Percentiles rank a stretch among this genome's conserved stretches.
Evolutionary conservation across 495 filamentous ascomycete species (phyloP).

Genomic region (Aspergillus ellipticus): DNA sequence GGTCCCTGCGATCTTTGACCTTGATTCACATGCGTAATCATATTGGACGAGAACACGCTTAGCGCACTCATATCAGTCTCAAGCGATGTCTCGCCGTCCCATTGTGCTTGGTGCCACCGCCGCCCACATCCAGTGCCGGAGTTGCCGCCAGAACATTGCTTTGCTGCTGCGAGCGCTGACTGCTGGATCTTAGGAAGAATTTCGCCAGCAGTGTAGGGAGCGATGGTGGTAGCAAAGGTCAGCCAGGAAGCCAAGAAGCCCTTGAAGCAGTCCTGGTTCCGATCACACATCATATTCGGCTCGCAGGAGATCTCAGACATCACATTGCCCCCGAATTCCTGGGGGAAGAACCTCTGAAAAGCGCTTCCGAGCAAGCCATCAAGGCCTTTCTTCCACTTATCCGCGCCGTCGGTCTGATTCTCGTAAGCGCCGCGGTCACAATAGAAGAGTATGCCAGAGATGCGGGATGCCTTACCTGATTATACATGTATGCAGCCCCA

Average conservation of each 20-base stretch:
- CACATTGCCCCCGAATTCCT: conserved; percentile 47
- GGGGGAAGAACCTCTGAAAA: conserved; percentile 49
- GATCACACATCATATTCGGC: conserved; percentile 57
- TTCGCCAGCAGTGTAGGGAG: conserved; percentile 53
- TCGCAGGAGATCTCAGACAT: conserved; percentile 73
- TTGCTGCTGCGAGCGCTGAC: conserved; percentile 58
- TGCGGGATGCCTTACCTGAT: conserved; percentile 44
- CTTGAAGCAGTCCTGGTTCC: conserved; percentile 72
- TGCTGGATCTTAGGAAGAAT: conserved; percentile 55
- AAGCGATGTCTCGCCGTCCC: conserved; percentile 47
- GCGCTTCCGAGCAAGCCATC: conserved; percentile 54
- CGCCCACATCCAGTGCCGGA: conserved; percentile 49
- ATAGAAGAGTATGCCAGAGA: neutral
- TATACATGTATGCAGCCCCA: conserved; percentile 76
- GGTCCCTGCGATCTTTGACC: conserved; percentile 31
- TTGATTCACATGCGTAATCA: conserved; percentile 43
- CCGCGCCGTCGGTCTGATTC: conserved; percentile 37
- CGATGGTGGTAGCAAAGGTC: conserved; percentile 60
- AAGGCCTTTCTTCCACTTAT: conserved; percentile 55
- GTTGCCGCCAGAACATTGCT: conserved; percentile 52
- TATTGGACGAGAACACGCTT: conserved; percentile 51
- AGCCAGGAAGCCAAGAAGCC: conserved; percentile 71
- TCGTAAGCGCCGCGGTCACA: conserved; percentile 10
- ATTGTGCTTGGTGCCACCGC: conserved; percentile 45
- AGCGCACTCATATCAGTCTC: conserved; percentile 60